These are phyloP conservation scores for Pontederia crassipes DNA, from an alignment of 176 grass and related monocot species.

Conservation along the genomic window DNA sequence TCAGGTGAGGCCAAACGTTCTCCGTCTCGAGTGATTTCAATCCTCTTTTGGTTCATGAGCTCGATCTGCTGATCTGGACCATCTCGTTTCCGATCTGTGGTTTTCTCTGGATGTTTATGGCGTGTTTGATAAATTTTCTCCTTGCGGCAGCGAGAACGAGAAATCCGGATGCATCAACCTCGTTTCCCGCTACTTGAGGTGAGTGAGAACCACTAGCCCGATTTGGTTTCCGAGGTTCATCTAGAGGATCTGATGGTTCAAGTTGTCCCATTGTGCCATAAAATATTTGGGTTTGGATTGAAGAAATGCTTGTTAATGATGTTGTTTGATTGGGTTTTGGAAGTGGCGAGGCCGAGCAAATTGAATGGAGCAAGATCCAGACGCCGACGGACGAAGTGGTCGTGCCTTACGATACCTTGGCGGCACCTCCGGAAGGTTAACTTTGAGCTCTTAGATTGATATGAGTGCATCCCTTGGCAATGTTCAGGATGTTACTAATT, in stretches of 20 bases:
- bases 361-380: conserved; percentile 98
- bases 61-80: neutral
- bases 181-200: conserved; percentile 89
- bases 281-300: neutral
- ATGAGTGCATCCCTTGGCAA: neutral
- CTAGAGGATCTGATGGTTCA: neutral
- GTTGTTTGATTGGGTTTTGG: neutral
- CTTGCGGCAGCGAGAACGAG: conserved; percentile 64
- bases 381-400: conserved; percentile 92
- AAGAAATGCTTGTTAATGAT: conserved; percentile 2
- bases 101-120: conserved; percentile 5
- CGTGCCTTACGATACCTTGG: conserved; percentile 63
- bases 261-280: neutral
- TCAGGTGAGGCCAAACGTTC: conserved; percentile 35
- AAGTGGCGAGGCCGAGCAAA: conserved; percentile 82
- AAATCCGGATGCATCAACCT: conserved; percentile 83
- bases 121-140: conserved; percentile 10
- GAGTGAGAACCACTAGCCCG: conserved; percentile 29
- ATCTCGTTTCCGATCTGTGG: conserved; percentile 14
- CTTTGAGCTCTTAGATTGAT: conserved; percentile 17
- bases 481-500: neutral
- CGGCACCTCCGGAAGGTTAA: conserved; percentile 54
- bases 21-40: neutral
- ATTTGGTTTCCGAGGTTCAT: neutral
- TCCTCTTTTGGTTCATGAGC: conserved; percentile 10